phyloP scores from a whole-genome alignment of 192 early-diverging fungal genomes.

The Diversispora eburnea region DNA sequence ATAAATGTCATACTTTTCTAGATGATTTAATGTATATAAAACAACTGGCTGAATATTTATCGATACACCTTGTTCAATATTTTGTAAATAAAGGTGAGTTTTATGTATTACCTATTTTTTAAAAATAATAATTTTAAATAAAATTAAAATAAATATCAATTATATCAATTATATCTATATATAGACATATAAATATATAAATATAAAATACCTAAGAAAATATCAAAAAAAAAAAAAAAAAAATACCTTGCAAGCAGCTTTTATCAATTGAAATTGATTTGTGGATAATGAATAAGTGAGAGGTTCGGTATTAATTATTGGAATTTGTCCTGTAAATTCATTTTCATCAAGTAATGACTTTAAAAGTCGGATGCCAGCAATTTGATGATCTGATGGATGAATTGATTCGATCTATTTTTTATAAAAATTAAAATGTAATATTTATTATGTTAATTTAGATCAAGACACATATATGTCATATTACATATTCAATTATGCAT shows the following conservation, averaged over 20 bases:
- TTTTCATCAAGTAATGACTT: neutral
- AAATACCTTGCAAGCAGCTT: neutral
- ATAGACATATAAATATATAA: neutral
- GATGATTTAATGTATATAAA: neutral
- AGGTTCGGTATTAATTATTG: neutral
- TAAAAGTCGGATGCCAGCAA: neutral
- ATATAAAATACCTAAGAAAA: neutral
- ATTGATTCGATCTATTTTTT: neutral
- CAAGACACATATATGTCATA: neutral
- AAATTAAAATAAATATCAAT: neutral
- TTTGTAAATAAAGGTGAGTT: neutral
- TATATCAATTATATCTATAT: neutral
- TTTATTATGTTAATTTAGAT: neutral
- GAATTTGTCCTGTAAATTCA: neutral
- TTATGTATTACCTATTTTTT: conserved; percentile 7
- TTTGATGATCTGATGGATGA: neutral
- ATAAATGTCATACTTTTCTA: neutral
- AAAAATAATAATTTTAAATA: neutral
- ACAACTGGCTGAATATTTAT: conserved; percentile 2
- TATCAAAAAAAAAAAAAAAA: neutral
- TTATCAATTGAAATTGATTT: conserved; percentile 2
- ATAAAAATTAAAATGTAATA: neutral
- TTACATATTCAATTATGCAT: neutral
- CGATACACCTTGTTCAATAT: neutral
- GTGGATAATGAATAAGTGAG: conserved; percentile 5